A percentile compares a stretch with the other conserved stretches of the same genome.
These are phyloP conservation scores for Prunus kanzakura DNA, from an alignment of 306 rosid genomes.

Conservation along the genomic window DNA sequence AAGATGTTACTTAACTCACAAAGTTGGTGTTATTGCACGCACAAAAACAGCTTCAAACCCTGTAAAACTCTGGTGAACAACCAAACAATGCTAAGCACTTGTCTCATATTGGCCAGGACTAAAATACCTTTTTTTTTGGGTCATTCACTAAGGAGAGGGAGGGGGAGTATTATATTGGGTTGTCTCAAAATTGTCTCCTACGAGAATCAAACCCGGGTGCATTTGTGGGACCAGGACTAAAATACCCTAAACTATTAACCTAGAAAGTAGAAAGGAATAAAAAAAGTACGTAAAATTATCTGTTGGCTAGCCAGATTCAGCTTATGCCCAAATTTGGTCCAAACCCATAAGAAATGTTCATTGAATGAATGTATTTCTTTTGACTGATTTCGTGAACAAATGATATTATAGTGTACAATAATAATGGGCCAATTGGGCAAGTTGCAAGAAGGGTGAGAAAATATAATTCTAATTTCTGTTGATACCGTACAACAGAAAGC, in stretches of 20 bases:
- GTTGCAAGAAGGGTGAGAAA: not conserved
- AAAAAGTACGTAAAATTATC: not conserved
- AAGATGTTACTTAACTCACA: not conserved
- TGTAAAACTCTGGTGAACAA: not conserved
- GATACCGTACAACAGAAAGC: not conserved
- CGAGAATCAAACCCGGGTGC: too few species aligned
- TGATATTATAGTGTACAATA: not conserved
- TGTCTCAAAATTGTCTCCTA: too few species aligned
- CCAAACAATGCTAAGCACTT: too few species aligned
- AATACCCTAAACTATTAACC: not conserved
- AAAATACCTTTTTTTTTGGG: too few species aligned
- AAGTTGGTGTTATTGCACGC: not conserved
- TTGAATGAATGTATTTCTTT: not conserved
- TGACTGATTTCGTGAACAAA: not conserved
- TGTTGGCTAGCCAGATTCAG: too few species aligned
- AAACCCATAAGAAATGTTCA: too few species aligned
- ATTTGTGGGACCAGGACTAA: too few species aligned
- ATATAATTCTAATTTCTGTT: not conserved
- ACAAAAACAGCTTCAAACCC: not conserved
- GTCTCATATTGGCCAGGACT: too few species aligned
- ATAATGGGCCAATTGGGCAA: not conserved
- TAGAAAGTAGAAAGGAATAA: not conserved
- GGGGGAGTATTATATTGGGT: too few species aligned
- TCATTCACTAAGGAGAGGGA: too few species aligned
- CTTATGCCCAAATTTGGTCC: too few species aligned